A percentile compares a stretch with the other conserved stretches of the same genome.
Evolutionary conservation across 148 eudicot genomes (phyloP).

Genomic region (Oxyria digyna): DNA sequence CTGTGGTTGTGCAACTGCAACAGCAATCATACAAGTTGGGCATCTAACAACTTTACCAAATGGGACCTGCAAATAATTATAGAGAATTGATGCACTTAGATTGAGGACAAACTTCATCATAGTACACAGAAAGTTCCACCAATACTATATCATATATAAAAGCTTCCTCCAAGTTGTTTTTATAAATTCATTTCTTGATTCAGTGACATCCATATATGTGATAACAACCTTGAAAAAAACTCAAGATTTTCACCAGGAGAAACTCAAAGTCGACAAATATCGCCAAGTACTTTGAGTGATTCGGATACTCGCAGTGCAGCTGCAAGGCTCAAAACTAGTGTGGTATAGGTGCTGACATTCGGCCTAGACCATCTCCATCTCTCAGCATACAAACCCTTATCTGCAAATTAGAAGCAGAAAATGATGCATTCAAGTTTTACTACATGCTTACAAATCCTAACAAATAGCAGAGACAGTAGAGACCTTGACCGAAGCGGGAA

Average conservation of each 20-base stretch:
- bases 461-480: background rate
- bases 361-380: conserved; percentile 98
- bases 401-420: too few relatives aligned
- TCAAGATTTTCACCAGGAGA: conserved; percentile 76
- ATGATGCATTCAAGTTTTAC: background rate
- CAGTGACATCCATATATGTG: too few relatives aligned
- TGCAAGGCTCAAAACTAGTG: conserved; percentile 66
- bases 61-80: conserved; percentile 53
- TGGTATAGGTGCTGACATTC: conserved; percentile 44
- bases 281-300: conserved; percentile 58
- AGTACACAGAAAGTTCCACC: background rate
- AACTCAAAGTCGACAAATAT: conserved; percentile 65
- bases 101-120: background rate
- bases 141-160: too few relatives aligned
- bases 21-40: conserved; percentile 76
- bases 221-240: too few relatives aligned
- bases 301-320: conserved; percentile 75
- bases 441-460: too few relatives aligned
- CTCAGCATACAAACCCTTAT: conserved; percentile 26
- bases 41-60: conserved; percentile 87
- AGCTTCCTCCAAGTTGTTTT: too few relatives aligned
- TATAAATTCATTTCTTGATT: too few relatives aligned
- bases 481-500: conserved; percentile 55
- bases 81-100: background rate
- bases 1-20: conserved; percentile 93